phyloP scores from a whole-genome alignment of 345 rosid genomes.

The Toxicodendron radicans region DNA sequence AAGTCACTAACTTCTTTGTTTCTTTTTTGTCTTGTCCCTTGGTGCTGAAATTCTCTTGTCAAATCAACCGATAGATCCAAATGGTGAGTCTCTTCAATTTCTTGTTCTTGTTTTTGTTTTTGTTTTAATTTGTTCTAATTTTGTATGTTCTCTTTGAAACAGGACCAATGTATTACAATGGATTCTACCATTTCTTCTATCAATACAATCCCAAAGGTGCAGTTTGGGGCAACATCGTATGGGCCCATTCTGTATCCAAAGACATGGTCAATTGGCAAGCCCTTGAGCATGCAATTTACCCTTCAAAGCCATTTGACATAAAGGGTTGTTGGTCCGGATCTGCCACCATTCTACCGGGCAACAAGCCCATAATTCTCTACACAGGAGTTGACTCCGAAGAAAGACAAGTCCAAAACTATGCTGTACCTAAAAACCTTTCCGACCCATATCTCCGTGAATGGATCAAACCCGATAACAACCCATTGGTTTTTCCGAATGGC shows the following conservation, averaged over 20 bases:
- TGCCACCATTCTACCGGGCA: slow-evolving; percentile 58
- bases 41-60: not conserved
- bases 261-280: slow-evolving; percentile 80
- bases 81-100: slow-evolving; percentile 26
- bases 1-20: not conserved
- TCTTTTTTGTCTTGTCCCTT: not conserved
- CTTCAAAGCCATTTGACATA: slow-evolving; percentile 64
- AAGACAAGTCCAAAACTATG: slow-evolving; percentile 70
- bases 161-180: slow-evolving; percentile 84
- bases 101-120: not conserved
- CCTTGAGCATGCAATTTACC: slow-evolving; percentile 67
- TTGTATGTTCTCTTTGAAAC: not conserved
- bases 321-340: slow-evolving; percentile 96
- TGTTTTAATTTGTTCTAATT: not conserved
- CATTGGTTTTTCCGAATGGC: slow-evolving; percentile 45
- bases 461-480: slow-evolving; percentile 80
- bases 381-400: slow-evolving; percentile 58
- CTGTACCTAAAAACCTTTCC: slow-evolving; percentile 61
- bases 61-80: slow-evolving; percentile 33
- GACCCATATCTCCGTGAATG: slow-evolving; percentile 78
- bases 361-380: slow-evolving; percentile 67
- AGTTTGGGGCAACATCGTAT: slow-evolving; percentile 93
- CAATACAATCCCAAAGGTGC: slow-evolving; percentile 88
- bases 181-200: slow-evolving; percentile 80
- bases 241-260: slow-evolving; percentile 94